Percentiles rank a stretch among this genome's conserved stretches.
These are phyloP conservation scores for Lepidium aucheri DNA, from an alignment of 345 rosid genomes.

Conservation along the genomic window DNA sequence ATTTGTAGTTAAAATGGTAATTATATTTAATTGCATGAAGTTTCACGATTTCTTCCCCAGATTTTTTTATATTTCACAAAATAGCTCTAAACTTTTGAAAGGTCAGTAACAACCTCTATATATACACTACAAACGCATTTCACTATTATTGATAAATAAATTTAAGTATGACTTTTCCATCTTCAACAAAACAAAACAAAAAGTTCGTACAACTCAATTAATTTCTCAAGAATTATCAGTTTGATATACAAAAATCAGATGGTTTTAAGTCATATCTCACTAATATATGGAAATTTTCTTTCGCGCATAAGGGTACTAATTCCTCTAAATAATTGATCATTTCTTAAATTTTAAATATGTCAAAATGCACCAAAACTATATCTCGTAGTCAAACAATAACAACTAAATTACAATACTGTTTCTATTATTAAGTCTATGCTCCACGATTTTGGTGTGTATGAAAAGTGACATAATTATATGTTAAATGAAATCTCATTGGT, in stretches of 20 bases:
- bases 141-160: neutral
- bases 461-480: neutral
- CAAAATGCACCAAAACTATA: too few species aligned
- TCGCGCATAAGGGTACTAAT: too few species aligned
- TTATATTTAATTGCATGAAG: slow-evolving; percentile 4
- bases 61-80: neutral
- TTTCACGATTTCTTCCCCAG: neutral
- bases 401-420: too few species aligned
- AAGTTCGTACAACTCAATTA: too few species aligned
- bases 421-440: neutral
- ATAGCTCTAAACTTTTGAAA: neutral
- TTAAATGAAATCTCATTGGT: neutral
- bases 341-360: too few species aligned
- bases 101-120: too few species aligned
- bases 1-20: neutral
- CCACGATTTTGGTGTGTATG: neutral
- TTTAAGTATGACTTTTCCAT: neutral
- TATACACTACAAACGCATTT: neutral
- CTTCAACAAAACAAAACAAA: neutral
- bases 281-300: too few species aligned
- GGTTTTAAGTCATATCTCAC: too few species aligned
- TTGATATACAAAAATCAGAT: too few species aligned
- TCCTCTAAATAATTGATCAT: too few species aligned
- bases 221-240: too few species aligned
- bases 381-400: too few species aligned